Conservation (phyloP, 805 yeast genomes). For the Yamadazyma sp. region DNA sequence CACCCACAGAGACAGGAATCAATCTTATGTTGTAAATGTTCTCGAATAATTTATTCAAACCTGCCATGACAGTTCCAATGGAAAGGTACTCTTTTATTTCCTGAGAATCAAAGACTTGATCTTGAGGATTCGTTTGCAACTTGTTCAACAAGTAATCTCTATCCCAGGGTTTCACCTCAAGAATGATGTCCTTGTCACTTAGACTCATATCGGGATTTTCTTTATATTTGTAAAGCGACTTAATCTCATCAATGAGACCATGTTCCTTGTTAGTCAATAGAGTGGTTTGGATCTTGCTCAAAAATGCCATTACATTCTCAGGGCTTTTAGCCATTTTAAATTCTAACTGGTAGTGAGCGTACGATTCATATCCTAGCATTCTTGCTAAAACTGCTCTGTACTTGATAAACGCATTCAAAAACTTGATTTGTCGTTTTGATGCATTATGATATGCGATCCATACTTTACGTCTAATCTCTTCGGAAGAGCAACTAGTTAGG, state of each 20-base stretch:
- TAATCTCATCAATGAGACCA: constrained; percentile 61
- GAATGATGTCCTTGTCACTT: constrained; percentile 35
- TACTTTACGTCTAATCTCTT: constrained; percentile 57
- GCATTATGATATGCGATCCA: constrained; percentile 78
- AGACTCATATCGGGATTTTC: constrained; percentile 13
- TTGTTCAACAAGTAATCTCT: constrained; percentile 58
- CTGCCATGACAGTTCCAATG: constrained; percentile 81
- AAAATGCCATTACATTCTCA: constrained; percentile 67
- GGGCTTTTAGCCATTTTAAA: constrained; percentile 91
- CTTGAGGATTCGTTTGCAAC: constrained; percentile 13
- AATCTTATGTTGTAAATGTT: constrained; percentile 75
- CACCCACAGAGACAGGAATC: constrained; percentile 57
- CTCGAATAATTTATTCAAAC: constrained; percentile 69
- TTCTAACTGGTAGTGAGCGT: constrained; percentile 75
- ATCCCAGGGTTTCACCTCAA: constrained; percentile 83
- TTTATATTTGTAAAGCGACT: constrained; percentile 40
- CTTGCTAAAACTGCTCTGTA: constrained; percentile 70
- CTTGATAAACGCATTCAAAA: constrained; percentile 58
- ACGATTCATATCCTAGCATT: constrained; percentile 68
- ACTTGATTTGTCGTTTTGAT: constrained; percentile 56
- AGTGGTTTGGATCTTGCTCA: constrained; percentile 56
- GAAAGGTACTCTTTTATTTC: constrained; percentile 74
- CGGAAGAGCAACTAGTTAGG: constrained; percentile 56
- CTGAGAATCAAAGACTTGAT: constrained; percentile 21
- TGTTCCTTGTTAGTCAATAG: constrained; percentile 29